A percentile compares a stretch with the other conserved stretches of the same genome.
phyloP scores from a whole-genome alignment of 371 early-diverging fungal genomes.

The Dichotomocladium elegans region DNA sequence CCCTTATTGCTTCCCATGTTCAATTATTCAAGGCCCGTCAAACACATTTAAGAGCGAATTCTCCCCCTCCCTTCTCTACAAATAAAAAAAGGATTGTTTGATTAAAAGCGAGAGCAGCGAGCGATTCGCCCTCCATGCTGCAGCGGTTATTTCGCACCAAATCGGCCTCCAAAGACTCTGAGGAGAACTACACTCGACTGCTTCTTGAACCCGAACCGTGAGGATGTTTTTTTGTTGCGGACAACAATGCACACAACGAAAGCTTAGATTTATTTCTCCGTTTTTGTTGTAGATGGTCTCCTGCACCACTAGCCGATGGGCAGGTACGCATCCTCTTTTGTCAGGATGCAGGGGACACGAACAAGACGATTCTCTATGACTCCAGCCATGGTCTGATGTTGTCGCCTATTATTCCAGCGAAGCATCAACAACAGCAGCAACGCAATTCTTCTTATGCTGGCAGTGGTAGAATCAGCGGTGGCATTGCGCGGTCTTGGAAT shows the following conservation, averaged over 20 bases:
- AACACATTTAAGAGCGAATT: too few relatives aligned
- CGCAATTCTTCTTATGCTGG: conserved; percentile 11
- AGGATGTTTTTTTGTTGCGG: too few relatives aligned
- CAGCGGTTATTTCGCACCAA: conserved; percentile 40
- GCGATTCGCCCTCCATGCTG: conserved; percentile 29
- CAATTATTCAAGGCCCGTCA: too few relatives aligned
- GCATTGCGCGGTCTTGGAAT: conserved; percentile 10
- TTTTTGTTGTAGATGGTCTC: conserved; percentile 27
- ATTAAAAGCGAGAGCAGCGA: too few relatives aligned
- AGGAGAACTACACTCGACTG: conserved; percentile 24
- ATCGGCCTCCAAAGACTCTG: conserved; percentile 28
- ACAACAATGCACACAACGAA: not conserved
- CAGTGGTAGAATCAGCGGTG: conserved; percentile 7
- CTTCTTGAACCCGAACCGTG: conserved; percentile 41
- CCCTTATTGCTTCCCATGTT: too few relatives aligned
- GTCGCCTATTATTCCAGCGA: conserved; percentile 7
- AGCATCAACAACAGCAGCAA: not conserved
- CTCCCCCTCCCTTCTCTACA: too few relatives aligned
- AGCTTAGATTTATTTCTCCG: not conserved
- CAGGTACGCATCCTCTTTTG: conserved; percentile 36
- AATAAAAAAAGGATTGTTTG: too few relatives aligned
- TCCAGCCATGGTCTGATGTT: conserved; percentile 20
- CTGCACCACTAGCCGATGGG: conserved; percentile 20
- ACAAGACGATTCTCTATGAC: conserved; percentile 41
- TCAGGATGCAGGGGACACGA: conserved; percentile 40